Conservation (phyloP, 2,329 filamentous ascomycete species). For the Colletotrichum lupini region DNA sequence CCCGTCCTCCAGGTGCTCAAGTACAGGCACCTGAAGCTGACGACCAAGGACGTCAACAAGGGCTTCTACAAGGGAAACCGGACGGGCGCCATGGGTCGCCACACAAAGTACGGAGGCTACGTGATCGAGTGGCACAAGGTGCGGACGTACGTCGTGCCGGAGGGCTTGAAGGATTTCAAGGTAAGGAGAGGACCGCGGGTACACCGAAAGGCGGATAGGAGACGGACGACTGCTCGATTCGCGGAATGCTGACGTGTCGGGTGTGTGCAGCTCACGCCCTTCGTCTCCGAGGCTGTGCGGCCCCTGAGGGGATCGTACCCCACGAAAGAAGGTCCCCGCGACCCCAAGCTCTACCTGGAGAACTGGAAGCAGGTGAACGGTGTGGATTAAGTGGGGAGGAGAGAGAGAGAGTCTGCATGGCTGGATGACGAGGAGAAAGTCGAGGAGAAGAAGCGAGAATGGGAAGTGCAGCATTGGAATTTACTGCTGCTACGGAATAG, state of each 20-base stretch:
- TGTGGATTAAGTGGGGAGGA: conserved; percentile 55
- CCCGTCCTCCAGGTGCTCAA: conserved; percentile 72
- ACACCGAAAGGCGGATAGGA: no score
- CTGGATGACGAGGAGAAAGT: neutral
- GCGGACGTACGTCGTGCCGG: conserved; percentile 87
- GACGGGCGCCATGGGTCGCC: conserved; percentile 85
- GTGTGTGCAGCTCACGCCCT: conserved; percentile 76
- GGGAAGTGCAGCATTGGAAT: no score
- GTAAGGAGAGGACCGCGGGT: conserved; percentile 55
- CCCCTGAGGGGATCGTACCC: conserved; percentile 65
- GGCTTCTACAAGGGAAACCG: conserved; percentile 98
- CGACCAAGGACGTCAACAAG: conserved; percentile 91
- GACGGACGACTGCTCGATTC: no score
- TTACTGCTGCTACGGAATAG: no score
- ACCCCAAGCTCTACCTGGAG: conserved; percentile 70
- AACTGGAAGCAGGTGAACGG: conserved; percentile 78
- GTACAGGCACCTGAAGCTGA: conserved; percentile 82
- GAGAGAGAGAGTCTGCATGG: neutral
- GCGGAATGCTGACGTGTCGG: no score
- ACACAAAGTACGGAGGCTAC: conserved; percentile 87
- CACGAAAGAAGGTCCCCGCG: conserved; percentile 65
- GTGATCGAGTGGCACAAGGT: conserved; percentile 87
- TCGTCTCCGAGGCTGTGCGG: conserved; percentile 73
- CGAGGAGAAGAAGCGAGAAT: neutral
- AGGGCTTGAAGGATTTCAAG: conserved; percentile 75